Evolutionary conservation across 2,329 filamentous ascomycete species (phyloP).

Genomic region (Aspergillus pseudotamarii): DNA sequence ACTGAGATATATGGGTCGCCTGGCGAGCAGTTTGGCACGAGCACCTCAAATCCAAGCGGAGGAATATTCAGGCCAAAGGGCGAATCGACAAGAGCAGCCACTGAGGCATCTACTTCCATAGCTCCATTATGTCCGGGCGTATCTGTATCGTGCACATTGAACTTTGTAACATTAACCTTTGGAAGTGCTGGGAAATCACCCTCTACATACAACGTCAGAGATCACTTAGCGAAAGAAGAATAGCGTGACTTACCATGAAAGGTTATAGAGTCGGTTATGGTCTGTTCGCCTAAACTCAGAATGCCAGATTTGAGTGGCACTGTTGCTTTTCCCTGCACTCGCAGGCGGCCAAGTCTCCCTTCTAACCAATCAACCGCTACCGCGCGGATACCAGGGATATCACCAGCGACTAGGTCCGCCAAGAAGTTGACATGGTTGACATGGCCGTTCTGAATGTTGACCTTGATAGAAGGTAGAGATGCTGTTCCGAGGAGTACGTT

Average conservation of each 20-base stretch:
- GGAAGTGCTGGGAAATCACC: slow-evolving; percentile 75
- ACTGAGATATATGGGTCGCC: slow-evolving; percentile 75
- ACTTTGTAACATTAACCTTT: slow-evolving; percentile 76
- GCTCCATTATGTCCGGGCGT: slow-evolving; percentile 59
- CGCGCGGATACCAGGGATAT: slow-evolving; percentile 73
- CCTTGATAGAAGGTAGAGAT: slow-evolving; percentile 70
- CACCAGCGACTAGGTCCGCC: slow-evolving; percentile 73
- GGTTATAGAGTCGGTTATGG: slow-evolving; percentile 71
- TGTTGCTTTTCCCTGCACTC: slow-evolving; percentile 71
- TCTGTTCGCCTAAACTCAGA: slow-evolving; percentile 75
- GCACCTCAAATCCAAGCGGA: slow-evolving; percentile 77
- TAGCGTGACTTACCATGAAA: slow-evolving; percentile 74
- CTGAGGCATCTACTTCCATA: slow-evolving; percentile 77
- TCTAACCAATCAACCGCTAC: slow-evolving; percentile 89
- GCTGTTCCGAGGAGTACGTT: slow-evolving; percentile 78
- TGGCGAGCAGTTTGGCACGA: slow-evolving; percentile 78
- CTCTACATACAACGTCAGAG: slow-evolving; percentile 43
- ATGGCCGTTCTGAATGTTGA: slow-evolving; percentile 77
- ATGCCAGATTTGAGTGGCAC: slow-evolving; percentile 78
- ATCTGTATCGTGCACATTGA: slow-evolving; percentile 75
- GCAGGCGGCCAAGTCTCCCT: slow-evolving; percentile 71
- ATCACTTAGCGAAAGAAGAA: slow-evolving; percentile 15
- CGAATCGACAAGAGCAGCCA: slow-evolving; percentile 74
- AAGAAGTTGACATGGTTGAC: slow-evolving; percentile 78
- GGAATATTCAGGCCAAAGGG: slow-evolving; percentile 78